phyloP scores from a whole-genome alignment of 176 grass and related monocot species.

The Areca catechu region DNA sequence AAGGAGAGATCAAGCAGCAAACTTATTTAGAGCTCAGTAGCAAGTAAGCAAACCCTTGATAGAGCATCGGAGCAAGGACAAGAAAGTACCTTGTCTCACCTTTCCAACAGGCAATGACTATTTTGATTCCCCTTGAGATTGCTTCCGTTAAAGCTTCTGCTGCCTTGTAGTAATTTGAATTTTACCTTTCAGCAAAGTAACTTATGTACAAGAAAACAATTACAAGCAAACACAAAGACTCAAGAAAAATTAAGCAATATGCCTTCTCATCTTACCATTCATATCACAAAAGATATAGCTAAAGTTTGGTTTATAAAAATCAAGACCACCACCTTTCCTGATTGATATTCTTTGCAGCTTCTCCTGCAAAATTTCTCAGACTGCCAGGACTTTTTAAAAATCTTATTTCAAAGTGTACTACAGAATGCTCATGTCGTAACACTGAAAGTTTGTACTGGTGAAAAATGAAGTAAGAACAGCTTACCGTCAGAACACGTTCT shows the following conservation, averaged over 20 bases:
- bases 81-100: too few relatives aligned
- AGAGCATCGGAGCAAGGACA: too few relatives aligned
- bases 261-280: constrained; percentile 54
- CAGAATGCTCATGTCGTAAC: not conserved
- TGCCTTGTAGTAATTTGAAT: constrained; percentile 59
- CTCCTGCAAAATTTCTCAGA: constrained; percentile 68
- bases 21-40: too few relatives aligned
- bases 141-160: constrained; percentile 6
- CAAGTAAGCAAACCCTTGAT: too few relatives aligned
- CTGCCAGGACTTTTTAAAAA: constrained; percentile 31
- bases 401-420: constrained; percentile 3
- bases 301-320: constrained; percentile 93
- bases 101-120: too few relatives aligned
- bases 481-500: constrained; percentile 44
- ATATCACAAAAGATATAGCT: constrained; percentile 93
- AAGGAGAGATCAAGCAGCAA: too few relatives aligned
- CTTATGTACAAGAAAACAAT: constrained; percentile 28
- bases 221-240: constrained; percentile 9
- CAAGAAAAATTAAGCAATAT: too few relatives aligned
- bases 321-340: constrained; percentile 47
- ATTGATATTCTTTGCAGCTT: constrained; percentile 18
- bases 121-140: too few relatives aligned
- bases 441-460: not conserved
- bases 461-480: constrained; percentile 6
- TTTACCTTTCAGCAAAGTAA: constrained; percentile 84